Base-by-base conservation (phyloP, 345 rosid genomes). In the Citrus cavaleriei region DNA sequence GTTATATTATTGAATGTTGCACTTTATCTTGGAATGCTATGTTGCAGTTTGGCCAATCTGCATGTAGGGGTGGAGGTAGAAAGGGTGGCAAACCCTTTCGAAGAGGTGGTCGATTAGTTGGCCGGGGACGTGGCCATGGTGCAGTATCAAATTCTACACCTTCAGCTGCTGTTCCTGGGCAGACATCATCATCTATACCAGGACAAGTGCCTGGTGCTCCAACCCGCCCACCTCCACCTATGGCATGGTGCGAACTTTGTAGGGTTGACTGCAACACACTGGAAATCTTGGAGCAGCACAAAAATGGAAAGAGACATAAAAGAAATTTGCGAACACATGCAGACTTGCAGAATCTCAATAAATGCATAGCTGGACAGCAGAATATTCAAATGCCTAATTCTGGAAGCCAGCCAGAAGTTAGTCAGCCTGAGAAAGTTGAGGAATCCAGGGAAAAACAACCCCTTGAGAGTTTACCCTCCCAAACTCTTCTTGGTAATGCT, bases 231-330 rank as follows among this genome's bases (percentile, higher is more conserved):
- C 86, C 86, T 21, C 83, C 82, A 72, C 77, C 77, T 49, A 63
- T 73, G 84, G 86, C 82, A 73, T 83, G 86, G 84, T 85, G 88
- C 58, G 86, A 83, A 70, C 78, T 85, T 63, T 85, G 88, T 73
- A 83, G 83, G 81, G 86, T 85, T 81, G 86, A 83, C 62, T 85
- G 88, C 83, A 81, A 78, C 68, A 81, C 81, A 9, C 74, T 54
- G n/a, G 86, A 78, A 73, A 85, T 76, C 63, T 59, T 85, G 62
- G 81, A 83, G 81, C 83, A 83, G 81, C 88, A 85, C 74, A 83
- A 81, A 84, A 83, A 83, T 46, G 88, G 88, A 68, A 85, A 85
- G 79, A 78, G 83, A 35, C 88, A 85, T 78, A 83, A 83, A 77
- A 83, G 70, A 70, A 85, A 76, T 72, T 37, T 83, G 68, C 63